Conservation (phyloP, 192 early-diverging fungal genomes). For the Coemansia sp. region DNA sequence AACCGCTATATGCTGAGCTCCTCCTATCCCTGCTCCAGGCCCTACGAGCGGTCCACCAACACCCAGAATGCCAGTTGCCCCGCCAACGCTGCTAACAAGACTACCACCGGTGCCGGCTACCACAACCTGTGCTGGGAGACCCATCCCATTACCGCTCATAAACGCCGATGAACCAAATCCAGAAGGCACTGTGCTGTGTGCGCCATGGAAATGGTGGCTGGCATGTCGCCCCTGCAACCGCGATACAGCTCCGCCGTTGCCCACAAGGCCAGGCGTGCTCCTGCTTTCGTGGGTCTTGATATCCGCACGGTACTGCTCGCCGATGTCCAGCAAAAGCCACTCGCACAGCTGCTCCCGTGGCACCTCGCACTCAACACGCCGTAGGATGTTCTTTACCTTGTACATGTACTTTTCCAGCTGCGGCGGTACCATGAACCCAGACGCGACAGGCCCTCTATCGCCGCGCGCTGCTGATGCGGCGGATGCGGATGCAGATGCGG, state of each 20-base stretch:
- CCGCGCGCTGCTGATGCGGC: too few relatives aligned
- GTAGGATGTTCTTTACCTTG: slow-evolving; percentile 73
- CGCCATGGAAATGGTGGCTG: too few relatives aligned
- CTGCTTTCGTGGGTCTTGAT: slow-evolving; percentile 43
- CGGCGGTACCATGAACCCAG: too few relatives aligned
- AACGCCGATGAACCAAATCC: not conserved
- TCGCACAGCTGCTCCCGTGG: slow-evolving; percentile 54
- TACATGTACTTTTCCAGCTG: slow-evolving; percentile 19
- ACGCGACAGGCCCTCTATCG: too few relatives aligned
- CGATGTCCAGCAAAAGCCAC: slow-evolving; percentile 61
- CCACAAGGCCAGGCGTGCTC: slow-evolving; percentile 5
- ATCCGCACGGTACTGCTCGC: slow-evolving; percentile 64
- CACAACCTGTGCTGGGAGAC: too few relatives aligned
- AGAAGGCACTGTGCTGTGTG: too few relatives aligned
- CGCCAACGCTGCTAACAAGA: too few relatives aligned
- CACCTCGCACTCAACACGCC: slow-evolving; percentile 68
- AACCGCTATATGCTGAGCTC: too few relatives aligned
- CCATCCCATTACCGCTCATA: not conserved
- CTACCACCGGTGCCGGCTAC: too few relatives aligned
- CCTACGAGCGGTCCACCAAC: not conserved
- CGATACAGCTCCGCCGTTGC: slow-evolving; percentile 19
- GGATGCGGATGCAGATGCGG: not conserved
- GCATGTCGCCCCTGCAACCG: too few relatives aligned
- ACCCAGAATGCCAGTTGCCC: too few relatives aligned
- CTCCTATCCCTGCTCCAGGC: too few relatives aligned